Evolutionary conservation across 352 stramenopile species (phyloP).

Genomic region (Pythium biforme): DNA sequence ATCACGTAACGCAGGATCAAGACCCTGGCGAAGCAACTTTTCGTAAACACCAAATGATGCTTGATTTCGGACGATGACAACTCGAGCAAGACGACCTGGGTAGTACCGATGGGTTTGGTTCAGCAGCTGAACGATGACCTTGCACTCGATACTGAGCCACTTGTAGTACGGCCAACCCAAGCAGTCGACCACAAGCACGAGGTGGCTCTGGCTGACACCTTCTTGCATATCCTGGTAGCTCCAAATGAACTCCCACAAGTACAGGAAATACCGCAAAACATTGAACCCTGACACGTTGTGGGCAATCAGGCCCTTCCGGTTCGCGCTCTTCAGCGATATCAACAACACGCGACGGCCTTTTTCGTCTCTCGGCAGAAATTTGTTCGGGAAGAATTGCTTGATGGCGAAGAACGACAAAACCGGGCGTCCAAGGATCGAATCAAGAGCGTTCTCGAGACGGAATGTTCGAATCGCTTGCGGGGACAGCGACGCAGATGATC

Average conservation of each 20-base stretch:
- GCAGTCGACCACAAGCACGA: slow-evolving; percentile 36
- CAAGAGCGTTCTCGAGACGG: slow-evolving; percentile 38
- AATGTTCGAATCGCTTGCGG: slow-evolving; percentile 28
- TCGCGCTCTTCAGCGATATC: slow-evolving; percentile 24
- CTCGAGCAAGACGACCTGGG: slow-evolving; percentile 23
- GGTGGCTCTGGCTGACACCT: slow-evolving; percentile 29
- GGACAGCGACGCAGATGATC: neutral
- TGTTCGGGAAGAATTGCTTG: slow-evolving; percentile 34
- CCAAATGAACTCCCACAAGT: slow-evolving; percentile 52
- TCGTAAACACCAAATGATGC: slow-evolving; percentile 21
- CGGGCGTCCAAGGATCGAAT: slow-evolving; percentile 37
- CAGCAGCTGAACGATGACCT: slow-evolving; percentile 29
- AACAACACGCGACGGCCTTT: slow-evolving; percentile 28
- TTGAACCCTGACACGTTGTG: slow-evolving; percentile 36
- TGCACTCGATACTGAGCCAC: slow-evolving; percentile 28
- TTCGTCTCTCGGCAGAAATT: slow-evolving; percentile 29
- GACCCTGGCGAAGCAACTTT: neutral
- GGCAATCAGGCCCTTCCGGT: slow-evolving; percentile 20
- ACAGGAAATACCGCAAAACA: slow-evolving; percentile 37
- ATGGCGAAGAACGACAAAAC: slow-evolving; percentile 38
- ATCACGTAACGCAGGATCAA: slow-evolving; percentile 10
- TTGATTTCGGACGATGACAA: slow-evolving; percentile 25
- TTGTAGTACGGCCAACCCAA: slow-evolving; percentile 28
- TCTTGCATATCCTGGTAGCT: slow-evolving; percentile 38
- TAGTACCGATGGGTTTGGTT: slow-evolving; percentile 31